Percentiles rank a stretch among this genome's conserved stretches.
Evolutionary conservation across 192 early-diverging fungal species (phyloP).

Genomic region (Glomus cerebriforme): DNA sequence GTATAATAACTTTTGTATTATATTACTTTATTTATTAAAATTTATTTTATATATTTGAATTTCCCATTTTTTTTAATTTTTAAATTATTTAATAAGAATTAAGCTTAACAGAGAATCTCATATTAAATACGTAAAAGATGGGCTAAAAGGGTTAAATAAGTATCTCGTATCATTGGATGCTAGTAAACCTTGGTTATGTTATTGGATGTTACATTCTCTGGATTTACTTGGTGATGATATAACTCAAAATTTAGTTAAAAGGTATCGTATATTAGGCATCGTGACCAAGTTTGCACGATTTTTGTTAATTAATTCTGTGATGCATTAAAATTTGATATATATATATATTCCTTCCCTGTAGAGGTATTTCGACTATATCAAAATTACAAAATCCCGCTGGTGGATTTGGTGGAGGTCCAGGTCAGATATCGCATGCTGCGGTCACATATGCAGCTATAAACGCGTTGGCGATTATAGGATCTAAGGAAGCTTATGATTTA

Average conservation of each 20-base stretch:
- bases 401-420: conserved; percentile 86
- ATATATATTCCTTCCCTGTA: conserved; percentile 30
- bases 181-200: conserved; percentile 87
- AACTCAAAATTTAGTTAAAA: conserved; percentile 44
- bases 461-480: conserved; percentile 77
- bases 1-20: background rate
- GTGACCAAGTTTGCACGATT: too few relatives aligned
- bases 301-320: too few relatives aligned
- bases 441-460: conserved; percentile 89
- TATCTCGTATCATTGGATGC: conserved; percentile 76
- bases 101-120: conserved; percentile 59
- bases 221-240: conserved; percentile 70
- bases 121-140: conserved; percentile 54
- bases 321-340: too few relatives aligned
- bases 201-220: conserved; percentile 87
- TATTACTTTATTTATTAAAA: background rate
- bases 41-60: background rate
- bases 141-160: conserved; percentile 52
- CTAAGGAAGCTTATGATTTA: conserved; percentile 64
- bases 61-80: background rate
- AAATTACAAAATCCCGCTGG: conserved; percentile 70
- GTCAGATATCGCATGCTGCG: conserved; percentile 86
- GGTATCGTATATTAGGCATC: conserved; percentile 33
- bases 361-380: conserved; percentile 61
- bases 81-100: conserved; percentile 34